Conservation (phyloP, 495 filamentous ascomycete species). For the Terfezia claveryi region DNA sequence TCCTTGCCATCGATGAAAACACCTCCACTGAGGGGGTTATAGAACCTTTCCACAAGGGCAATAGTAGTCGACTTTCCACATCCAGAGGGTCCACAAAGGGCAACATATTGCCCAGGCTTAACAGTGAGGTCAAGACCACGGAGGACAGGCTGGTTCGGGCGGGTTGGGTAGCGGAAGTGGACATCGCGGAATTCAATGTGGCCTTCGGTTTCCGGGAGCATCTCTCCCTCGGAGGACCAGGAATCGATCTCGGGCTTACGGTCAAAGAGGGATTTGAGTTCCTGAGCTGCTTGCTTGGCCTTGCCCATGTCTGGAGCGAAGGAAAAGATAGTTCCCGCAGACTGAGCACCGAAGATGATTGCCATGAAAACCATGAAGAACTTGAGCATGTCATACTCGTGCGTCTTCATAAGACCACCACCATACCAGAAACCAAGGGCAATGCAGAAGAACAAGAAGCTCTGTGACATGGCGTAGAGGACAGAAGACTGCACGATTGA, state of each 20-base stretch:
- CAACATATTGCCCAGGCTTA: slow-evolving; percentile 55
- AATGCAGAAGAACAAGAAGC: slow-evolving; percentile 55
- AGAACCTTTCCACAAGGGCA: slow-evolving; percentile 62
- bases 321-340: slow-evolving; percentile 69
- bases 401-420: slow-evolving; percentile 47
- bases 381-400: slow-evolving; percentile 28
- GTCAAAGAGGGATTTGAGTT: slow-evolving; percentile 61
- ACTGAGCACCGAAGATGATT: slow-evolving; percentile 64
- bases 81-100: slow-evolving; percentile 59
- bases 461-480: slow-evolving; percentile 62
- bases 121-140: slow-evolving; percentile 50
- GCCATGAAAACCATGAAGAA: slow-evolving; percentile 73
- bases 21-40: slow-evolving; percentile 52
- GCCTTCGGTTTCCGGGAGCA: slow-evolving; percentile 36
- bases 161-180: slow-evolving; percentile 61
- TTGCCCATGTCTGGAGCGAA: slow-evolving; percentile 80
- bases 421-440: slow-evolving; percentile 94
- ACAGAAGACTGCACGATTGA: slow-evolving; percentile 45
- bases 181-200: slow-evolving; percentile 58
- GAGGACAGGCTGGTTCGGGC: slow-evolving; percentile 58
- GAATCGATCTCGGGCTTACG: slow-evolving; percentile 54
- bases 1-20: slow-evolving; percentile 54
- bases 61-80: slow-evolving; percentile 75
- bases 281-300: slow-evolving; percentile 53
- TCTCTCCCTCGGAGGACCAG: slow-evolving; percentile 55